Base-by-base conservation (phyloP, 2,329 filamentous ascomycete genomes). In the Xylaria sp. region DNA sequence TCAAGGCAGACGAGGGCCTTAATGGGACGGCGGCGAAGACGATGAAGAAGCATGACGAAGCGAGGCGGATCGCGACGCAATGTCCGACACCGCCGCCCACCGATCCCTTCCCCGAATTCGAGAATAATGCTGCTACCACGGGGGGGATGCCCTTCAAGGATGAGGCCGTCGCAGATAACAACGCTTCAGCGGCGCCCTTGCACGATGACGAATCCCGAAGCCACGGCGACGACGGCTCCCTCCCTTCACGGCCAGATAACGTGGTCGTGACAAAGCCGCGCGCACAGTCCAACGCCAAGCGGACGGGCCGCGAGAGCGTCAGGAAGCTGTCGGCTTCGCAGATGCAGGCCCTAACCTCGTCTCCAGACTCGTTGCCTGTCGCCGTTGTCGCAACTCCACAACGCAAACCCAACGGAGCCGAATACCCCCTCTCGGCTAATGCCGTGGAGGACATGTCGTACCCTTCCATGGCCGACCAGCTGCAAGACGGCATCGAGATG, bases 341-440 rank as follows among this genome's bases (percentile, higher is more conserved):
- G 74, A 89, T 90, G 76, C 85, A 88, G 63, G 85, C 88, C 68
- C 79, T 91, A 68, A 85, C 86, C 15, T 84, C 83, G 34, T 83
- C 86, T 1, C 87, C 87, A 6, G 86, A 88, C 34, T 90, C 88
- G 0, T 79, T 91, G 1, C 88, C 89, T 13, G 78, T 90, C 0
- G 85, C 86, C 1, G 78, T 84, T 15, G 78, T 84, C 2, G 76
- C 78, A 7, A 62, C 66, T 28, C 75, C 58, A 12, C 74, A 66
- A 54, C 74, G 67, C 69, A 73, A 76, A 74, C 80, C 71, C 78
- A 81, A 74, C 77, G 80, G 68, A 63, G 77, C 62, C 71, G 80
- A 78, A 70, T 81, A 75, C 72, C 79, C 78, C 70, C 76, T 76
- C 71, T 83, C 78, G 71, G 84, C 78, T 70, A 78, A 76, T 28